phyloP scores from a whole-genome alignment of 164 flowering plant genomes.

The Stephania cephalantha region DNA sequence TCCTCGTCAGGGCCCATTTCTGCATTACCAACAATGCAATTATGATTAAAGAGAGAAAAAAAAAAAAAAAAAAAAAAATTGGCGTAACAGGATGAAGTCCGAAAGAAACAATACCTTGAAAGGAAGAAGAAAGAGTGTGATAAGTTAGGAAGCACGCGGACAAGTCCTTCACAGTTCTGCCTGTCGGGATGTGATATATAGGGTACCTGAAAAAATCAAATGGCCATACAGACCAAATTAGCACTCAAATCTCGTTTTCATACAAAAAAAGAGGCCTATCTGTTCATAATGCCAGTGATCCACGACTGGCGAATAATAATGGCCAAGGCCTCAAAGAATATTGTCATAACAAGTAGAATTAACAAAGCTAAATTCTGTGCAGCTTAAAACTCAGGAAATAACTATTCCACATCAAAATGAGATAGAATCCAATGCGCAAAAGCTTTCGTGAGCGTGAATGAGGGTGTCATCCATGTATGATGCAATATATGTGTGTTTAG shows the following conservation, averaged over 20 bases:
- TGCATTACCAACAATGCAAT: slow-evolving; percentile 9
- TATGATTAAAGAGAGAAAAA: not conserved
- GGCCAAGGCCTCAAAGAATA: no score
- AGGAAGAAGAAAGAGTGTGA: slow-evolving; percentile 94
- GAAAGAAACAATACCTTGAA: slow-evolving; percentile 55
- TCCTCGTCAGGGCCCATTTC: slow-evolving; percentile 55
- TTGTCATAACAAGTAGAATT: no score
- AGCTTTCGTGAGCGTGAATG: no score
- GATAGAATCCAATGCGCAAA: no score
- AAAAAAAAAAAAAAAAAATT: not conserved
- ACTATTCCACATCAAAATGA: no score
- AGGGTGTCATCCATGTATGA: no score
- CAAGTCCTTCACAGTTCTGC: slow-evolving; percentile 84
- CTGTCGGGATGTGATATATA: slow-evolving; percentile 94
- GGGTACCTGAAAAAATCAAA: slow-evolving; percentile 62
- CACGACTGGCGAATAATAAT: no score
- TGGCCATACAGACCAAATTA: not conserved
- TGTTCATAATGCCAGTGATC: not conserved
- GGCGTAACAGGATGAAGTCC: not conserved
- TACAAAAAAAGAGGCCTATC: not conserved
- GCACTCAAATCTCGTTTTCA: not conserved
- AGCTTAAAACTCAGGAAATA: no score
- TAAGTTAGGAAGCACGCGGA: slow-evolving; percentile 92
- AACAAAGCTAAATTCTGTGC: not conserved
- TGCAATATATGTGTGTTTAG: no score